Conservation (phyloP, 345 rosid species). For the Trapa incisa region DNA sequence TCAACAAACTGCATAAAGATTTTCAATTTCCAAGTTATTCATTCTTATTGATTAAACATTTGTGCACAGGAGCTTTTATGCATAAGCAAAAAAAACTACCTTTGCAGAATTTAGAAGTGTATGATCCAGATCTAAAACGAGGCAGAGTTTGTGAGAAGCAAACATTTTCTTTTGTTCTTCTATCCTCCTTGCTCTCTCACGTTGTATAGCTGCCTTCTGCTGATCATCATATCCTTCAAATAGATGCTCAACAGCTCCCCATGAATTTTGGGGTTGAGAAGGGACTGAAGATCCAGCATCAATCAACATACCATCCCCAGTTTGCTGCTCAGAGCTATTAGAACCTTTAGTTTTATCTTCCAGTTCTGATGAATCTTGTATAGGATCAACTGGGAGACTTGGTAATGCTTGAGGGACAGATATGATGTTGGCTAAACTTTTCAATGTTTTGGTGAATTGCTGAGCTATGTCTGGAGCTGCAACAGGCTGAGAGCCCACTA, state of each 20-base stretch:
- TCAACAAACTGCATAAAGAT: conserved; percentile 50
- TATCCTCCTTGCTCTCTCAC: conserved; percentile 82
- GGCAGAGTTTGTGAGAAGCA: conserved; percentile 74
- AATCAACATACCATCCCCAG: conserved; percentile 22
- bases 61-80: neutral
- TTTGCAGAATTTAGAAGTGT: conserved; percentile 98
- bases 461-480: conserved; percentile 45
- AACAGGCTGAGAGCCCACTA: conserved; percentile 22
- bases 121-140: conserved; percentile 93
- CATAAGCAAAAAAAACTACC: conserved; percentile 23
- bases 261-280: conserved; percentile 39
- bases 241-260: conserved; percentile 90
- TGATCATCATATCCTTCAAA: conserved; percentile 79
- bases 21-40: neutral
- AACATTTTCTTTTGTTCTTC: conserved; percentile 97
- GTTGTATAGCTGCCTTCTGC: conserved; percentile 85
- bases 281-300: conserved; percentile 26
- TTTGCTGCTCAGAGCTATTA: conserved; percentile 23
- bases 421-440: conserved; percentile 44
- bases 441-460: conserved; percentile 57
- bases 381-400: conserved; percentile 22
- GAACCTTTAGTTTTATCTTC: conserved; percentile 23
- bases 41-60: neutral
- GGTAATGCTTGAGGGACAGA: conserved; percentile 45
- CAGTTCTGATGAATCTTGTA: conserved; percentile 19